phyloP scores from a whole-genome alignment of 225 moss, liverwort and hornwort species.

The Thuidium tamariscinum region DNA sequence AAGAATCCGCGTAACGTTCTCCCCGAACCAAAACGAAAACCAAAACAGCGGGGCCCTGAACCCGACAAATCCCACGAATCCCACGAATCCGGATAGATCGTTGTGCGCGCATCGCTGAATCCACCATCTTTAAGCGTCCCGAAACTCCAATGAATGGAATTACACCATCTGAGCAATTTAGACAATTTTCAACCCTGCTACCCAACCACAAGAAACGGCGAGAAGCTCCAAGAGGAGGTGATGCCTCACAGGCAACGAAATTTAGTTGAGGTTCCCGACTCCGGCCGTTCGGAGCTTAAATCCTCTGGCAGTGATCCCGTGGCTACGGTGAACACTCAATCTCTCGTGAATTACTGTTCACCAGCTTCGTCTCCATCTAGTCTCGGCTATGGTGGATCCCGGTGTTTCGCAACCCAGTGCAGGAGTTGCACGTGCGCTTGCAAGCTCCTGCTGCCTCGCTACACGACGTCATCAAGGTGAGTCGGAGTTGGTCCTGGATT shows the following conservation, averaged over 20 bases:
- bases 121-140: background rate
- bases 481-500: too few relatives aligned
- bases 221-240: background rate
- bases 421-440: background rate
- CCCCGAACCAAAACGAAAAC: background rate
- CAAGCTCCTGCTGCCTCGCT: background rate
- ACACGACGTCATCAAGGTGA: background rate
- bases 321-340: background rate
- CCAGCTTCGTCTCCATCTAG: too few relatives aligned
- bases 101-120: background rate
- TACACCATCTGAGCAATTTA: background rate
- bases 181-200: background rate
- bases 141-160: background rate
- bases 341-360: background rate
- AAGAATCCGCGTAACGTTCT: background rate
- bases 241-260: background rate
- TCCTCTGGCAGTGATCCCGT: background rate
- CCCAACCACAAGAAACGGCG: too few relatives aligned
- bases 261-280: background rate
- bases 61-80: background rate
- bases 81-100: background rate
- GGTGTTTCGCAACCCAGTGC: background rate
- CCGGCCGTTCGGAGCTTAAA: background rate
- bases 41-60: background rate
- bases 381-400: background rate